These are phyloP conservation scores for Coemansia sp. DNA, from an alignment of 192 early-diverging fungal genomes.

Conservation along the genomic window DNA sequence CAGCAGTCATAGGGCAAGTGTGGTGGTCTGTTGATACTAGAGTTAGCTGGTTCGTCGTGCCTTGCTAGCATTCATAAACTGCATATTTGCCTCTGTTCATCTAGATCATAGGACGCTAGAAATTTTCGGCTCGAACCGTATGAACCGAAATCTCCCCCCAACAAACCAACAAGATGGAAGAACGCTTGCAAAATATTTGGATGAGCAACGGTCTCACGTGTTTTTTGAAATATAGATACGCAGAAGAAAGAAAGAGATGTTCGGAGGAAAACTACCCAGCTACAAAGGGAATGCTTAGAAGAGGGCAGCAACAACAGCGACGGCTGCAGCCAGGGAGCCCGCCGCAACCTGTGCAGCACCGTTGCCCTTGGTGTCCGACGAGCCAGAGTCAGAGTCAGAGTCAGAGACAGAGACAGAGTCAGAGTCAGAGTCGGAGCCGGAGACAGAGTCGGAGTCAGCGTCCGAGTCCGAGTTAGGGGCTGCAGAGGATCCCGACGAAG, in stretches of 20 bases:
- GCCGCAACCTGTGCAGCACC: constrained; percentile 24
- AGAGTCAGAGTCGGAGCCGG: neutral
- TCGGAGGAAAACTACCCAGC: neutral
- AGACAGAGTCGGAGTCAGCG: neutral
- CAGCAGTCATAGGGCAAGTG: neutral
- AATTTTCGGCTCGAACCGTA: neutral
- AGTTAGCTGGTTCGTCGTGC: neutral
- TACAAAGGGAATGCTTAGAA: constrained; percentile 25
- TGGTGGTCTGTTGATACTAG: neutral
- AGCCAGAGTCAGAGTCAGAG: neutral
- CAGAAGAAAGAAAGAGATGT: neutral
- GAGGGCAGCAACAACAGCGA: constrained; percentile 35
- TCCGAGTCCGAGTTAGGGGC: neutral
- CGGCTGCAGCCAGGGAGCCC: constrained; percentile 31
- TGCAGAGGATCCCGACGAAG: neutral
- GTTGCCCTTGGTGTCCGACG: constrained; percentile 6
- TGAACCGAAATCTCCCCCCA: neutral
- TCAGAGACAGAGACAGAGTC: neutral
- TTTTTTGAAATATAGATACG: neutral
- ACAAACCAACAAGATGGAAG: neutral
- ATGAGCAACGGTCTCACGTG: neutral
- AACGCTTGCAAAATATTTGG: neutral
- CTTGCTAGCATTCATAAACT: too few species aligned
- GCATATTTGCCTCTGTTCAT: too few species aligned
- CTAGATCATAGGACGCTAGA: neutral